Conservation (phyloP, 306 rosid species). For the Malus asiatica region DNA sequence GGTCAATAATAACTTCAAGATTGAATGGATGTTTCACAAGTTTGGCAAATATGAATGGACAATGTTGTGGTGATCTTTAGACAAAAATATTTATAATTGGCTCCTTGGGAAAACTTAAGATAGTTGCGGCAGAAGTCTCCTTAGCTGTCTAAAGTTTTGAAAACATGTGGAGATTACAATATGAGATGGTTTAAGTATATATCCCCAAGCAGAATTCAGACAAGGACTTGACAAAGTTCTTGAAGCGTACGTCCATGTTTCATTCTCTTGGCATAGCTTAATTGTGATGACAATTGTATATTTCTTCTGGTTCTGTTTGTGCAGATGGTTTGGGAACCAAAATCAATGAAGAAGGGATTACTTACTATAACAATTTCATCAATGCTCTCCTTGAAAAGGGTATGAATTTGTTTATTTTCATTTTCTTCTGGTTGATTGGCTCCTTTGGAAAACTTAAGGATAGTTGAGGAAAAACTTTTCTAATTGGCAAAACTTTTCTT, state of each 20-base stretch:
- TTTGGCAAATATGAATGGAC: background rate
- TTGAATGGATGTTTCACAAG: background rate
- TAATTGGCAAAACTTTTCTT: too few species aligned
- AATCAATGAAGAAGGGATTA: slow-evolving; percentile 72
- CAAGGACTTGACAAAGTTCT: background rate
- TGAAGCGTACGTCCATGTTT: background rate
- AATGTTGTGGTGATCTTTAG: background rate
- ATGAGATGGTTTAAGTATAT: background rate
- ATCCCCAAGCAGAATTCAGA: background rate
- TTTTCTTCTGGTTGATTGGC: background rate
- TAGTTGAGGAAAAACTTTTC: too few species aligned
- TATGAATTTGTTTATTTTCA: slow-evolving; percentile 20
- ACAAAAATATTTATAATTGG: background rate
- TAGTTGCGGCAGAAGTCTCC: background rate
- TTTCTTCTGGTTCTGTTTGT: slow-evolving; percentile 16
- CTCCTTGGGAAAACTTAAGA: background rate
- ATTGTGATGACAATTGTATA: background rate
- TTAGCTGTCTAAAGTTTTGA: background rate
- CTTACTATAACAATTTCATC: slow-evolving; percentile 69
- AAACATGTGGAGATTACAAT: background rate
- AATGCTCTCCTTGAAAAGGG: slow-evolving; percentile 84
- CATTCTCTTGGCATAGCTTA: background rate
- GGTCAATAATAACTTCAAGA: background rate
- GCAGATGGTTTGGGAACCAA: slow-evolving; percentile 90
- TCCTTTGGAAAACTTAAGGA: too few species aligned